phyloP scores from a whole-genome alignment of 495 filamentous ascomycete genomes.

The Penicillium turbatum region DNA sequence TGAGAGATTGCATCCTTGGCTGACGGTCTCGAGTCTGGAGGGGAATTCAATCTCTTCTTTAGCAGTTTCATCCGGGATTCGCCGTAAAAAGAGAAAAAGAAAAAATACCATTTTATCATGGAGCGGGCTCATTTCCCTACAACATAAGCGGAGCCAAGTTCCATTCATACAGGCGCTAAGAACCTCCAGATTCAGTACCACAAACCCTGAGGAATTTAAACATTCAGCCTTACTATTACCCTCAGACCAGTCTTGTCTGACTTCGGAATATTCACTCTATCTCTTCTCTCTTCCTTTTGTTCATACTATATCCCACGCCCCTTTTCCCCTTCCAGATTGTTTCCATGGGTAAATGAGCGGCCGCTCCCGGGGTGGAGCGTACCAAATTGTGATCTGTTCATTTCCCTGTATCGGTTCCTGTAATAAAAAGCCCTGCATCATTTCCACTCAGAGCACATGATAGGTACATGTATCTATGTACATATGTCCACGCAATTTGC shows the following conservation, averaged over 20 bases:
- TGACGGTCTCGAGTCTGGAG: not conserved
- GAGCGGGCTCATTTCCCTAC: constrained; percentile 4
- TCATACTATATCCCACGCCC: too few relatives aligned
- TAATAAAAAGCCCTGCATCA: not conserved
- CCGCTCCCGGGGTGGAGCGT: constrained; percentile 13
- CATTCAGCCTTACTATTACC: not conserved
- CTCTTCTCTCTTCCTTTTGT: not conserved
- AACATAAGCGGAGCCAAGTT: too few relatives aligned
- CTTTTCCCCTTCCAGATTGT: not conserved
- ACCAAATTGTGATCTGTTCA: not conserved
- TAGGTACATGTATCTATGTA: too few relatives aligned
- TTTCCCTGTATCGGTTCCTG: not conserved
- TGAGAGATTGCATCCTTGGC: not conserved
- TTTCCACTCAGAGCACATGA: too few relatives aligned
- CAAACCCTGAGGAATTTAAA: too few relatives aligned
- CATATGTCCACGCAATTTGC: too few relatives aligned
- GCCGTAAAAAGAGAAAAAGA: not conserved
- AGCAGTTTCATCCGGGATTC: not conserved
- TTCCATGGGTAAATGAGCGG: constrained; percentile 11
- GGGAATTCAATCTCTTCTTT: not conserved
- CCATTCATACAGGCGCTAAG: not conserved
- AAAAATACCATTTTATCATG: not conserved
- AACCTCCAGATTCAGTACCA: not conserved
- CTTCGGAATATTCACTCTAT: not conserved
- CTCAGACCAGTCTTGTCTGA: too few relatives aligned